phyloP scores from a whole-genome alignment of 2,329 filamentous ascomycete genomes.

The Colletotrichum gloeosporioides region DNA sequence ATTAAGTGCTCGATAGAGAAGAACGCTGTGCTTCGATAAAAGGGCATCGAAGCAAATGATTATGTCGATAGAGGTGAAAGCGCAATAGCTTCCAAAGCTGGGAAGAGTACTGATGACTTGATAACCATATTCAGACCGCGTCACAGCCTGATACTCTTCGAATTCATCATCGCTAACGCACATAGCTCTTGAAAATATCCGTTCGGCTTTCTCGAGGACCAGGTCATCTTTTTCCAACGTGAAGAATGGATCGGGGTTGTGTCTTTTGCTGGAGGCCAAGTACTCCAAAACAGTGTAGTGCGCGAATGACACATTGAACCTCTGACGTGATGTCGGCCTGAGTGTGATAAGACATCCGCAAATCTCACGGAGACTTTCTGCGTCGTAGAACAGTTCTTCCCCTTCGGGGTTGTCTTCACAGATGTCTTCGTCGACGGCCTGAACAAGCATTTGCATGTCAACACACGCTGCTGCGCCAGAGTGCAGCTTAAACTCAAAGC shows the following conservation, averaged over 20 bases:
- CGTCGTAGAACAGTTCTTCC: rapidly evolving
- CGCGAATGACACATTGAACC: rapidly evolving
- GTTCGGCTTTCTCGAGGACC: rapidly evolving
- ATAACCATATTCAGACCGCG: too few species aligned
- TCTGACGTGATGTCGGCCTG: too few species aligned
- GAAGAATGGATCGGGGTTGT: rapidly evolving
- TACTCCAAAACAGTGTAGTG: background rate
- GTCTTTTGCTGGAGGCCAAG: rapidly evolving
- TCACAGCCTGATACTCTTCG: background rate
- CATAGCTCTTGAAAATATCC: rapidly evolving
- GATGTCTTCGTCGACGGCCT: background rate
- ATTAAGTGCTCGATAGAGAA: rapidly evolving
- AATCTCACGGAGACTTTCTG: rapidly evolving
- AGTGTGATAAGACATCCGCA: background rate
- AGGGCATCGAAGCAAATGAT: rapidly evolving
- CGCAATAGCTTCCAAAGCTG: background rate
- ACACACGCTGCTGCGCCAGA: rapidly evolving
- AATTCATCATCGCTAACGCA: rapidly evolving
- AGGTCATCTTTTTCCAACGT: rapidly evolving
- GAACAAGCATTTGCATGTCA: rapidly evolving
- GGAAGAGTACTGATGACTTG: too few species aligned
- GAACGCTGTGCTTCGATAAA: rapidly evolving
- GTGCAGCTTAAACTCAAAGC: rapidly evolving
- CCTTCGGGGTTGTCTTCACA: rapidly evolving
- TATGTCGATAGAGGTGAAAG: rapidly evolving